Evolutionary conservation across 2,329 filamentous ascomycete species (phyloP), one percentile per base, ranked within the genome.

Genomic region (Fusarium liriodendri): DNA sequence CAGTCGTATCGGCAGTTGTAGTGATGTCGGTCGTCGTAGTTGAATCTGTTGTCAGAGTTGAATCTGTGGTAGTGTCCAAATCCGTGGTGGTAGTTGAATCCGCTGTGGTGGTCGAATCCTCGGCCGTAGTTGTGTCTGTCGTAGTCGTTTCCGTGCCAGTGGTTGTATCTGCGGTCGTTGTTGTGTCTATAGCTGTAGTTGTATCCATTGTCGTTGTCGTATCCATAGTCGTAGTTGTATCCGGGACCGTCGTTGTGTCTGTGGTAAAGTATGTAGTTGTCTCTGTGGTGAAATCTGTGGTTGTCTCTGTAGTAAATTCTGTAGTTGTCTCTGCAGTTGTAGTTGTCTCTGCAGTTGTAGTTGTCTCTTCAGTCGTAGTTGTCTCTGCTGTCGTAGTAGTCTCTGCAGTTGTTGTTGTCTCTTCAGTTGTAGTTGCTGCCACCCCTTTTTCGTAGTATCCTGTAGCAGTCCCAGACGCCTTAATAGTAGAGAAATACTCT

Each of bases 391-490:
- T 63, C n/a, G 61, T 60, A 6, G 59, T 29, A 16, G n/a, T 32
- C 40, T 40, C 20, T 1, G 52, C 45, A 10, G 45, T 20, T 3
- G 61, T 64, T 0, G 60, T 50, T 16, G 22, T 27, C 1, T 50
- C 45, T 27, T 25, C 5, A 27, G 45, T 66, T 11, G 62, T 57
- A 13, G 59, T 33, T 20, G 22, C 22, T 38, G 60, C 38, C 45
- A 42, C 38, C 11, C 38, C 38, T 10, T 11, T 10, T 22, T 22
- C 8, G n/a, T 35, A 11, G 74, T 76, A 32, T 70, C 74, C 14
- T 70, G 75, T 1, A 64, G 38, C 60, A 11, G 74, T 76, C 16
- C 66, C 67, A 7, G 66, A 71, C 22, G 74, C 72, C 18, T 32
- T 62, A 6, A 7, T 61, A 2, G 74, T 76, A 1, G 61, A 65